Conservation (phyloP, 768 basidiomycete genomes). For the Amanita molliuscula region DNA sequence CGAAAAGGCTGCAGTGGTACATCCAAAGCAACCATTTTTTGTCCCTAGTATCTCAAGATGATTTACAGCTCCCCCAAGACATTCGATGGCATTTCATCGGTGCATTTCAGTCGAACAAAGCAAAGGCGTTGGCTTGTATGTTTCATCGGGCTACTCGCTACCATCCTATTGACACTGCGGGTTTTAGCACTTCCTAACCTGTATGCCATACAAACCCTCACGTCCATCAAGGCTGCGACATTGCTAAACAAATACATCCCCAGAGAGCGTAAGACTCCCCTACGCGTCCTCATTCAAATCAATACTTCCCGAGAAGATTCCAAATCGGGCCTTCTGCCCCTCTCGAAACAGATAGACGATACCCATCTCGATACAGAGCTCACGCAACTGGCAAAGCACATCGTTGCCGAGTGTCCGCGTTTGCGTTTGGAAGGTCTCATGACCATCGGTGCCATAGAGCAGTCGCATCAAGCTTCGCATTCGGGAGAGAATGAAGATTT, state of each 20-base stretch:
- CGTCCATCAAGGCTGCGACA: conserved; percentile 71
- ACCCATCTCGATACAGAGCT: conserved; percentile 38
- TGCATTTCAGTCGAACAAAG: conserved; percentile 87
- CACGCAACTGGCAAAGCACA: conserved; percentile 53
- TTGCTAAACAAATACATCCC: conserved; percentile 69
- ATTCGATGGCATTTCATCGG: conserved; percentile 99
- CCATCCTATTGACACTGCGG: neutral
- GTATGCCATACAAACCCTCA: conserved; percentile 77
- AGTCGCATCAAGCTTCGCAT: conserved; percentile 45
- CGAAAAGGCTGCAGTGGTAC: conserved; percentile 70
- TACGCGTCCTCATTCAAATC: conserved; percentile 84
- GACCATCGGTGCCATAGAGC: conserved; percentile 86
- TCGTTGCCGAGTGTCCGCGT: conserved; percentile 63
- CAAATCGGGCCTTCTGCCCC: conserved; percentile 77
- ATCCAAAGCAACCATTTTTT: conserved; percentile 12
- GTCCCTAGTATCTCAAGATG: no score
- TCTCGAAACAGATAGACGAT: conserved; percentile 15
- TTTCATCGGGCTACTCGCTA: neutral
- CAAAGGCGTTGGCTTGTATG: conserved; percentile 77
- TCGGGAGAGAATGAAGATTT: conserved; percentile 61
- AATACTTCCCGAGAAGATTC: conserved; percentile 91
- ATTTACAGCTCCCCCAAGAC: conserved; percentile 64
- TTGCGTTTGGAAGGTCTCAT: conserved; percentile 81
- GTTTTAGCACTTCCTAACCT: conserved; percentile 77
- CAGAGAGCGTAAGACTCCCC: conserved; percentile 38